These are phyloP conservation scores for Citrus maxima DNA, from an alignment of 345 rosid species.

Conservation along the genomic window DNA sequence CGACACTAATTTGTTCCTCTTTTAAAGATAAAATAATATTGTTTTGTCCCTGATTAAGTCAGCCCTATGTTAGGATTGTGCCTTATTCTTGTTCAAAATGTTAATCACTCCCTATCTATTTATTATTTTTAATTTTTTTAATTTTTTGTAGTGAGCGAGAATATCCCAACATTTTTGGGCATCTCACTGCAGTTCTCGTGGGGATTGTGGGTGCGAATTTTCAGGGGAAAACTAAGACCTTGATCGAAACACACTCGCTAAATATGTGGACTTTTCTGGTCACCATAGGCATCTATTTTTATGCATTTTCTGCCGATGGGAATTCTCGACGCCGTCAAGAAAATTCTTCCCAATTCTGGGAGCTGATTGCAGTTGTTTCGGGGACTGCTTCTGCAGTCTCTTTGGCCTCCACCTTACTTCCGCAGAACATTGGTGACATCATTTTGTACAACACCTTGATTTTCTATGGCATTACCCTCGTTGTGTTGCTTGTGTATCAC, in stretches of 20 bases:
- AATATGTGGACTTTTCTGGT: neutral
- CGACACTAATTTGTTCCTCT: no score
- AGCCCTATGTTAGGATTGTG: no score
- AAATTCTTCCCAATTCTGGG: neutral
- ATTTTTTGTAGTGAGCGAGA: neutral
- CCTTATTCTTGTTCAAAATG: no score
- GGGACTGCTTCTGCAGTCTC: neutral
- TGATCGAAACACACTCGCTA: neutral
- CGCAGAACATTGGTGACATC: neutral
- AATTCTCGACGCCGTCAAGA: neutral
- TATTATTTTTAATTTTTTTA: no score
- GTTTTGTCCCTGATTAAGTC: no score
- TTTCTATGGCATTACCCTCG: neutral
- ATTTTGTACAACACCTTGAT: neutral
- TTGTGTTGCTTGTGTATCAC: neutral
- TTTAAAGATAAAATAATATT: no score
- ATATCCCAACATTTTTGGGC: no score
- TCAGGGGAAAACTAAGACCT: neutral
- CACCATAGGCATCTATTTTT: neutral
- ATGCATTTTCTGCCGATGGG: neutral
- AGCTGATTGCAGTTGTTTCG: neutral
- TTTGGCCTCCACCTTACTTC: neutral
- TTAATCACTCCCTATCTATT: no score
- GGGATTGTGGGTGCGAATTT: neutral
- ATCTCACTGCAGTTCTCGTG: neutral